A percentile compares a stretch with the other conserved stretches of the same genome.
Evolutionary conservation across 73 alveolate species (phyloP).

Genomic region (Paramecium tetraurelia): DNA sequence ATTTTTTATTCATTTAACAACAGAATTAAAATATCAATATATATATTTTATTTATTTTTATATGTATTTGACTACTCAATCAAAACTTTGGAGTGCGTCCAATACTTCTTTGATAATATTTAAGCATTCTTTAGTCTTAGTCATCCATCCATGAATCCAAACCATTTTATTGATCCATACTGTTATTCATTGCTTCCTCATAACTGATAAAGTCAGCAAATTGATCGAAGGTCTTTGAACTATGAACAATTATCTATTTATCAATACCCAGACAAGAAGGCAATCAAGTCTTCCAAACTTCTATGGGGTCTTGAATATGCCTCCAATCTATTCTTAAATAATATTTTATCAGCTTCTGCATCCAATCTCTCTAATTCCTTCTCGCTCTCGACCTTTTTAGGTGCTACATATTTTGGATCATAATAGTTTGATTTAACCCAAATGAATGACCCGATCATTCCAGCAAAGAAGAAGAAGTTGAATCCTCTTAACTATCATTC

Average conservation of each 20-base stretch:
- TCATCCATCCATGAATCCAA: constrained; percentile 54
- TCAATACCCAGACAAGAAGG: neutral
- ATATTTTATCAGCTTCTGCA: constrained; percentile 39
- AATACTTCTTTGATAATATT: constrained; percentile 48
- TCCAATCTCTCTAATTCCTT: neutral
- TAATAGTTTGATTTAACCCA: constrained; percentile 14
- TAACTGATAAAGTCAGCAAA: constrained; percentile 29
- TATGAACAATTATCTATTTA: neutral
- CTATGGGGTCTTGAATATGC: constrained; percentile 18
- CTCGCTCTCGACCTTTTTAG: neutral
- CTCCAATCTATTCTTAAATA: constrained; percentile 33
- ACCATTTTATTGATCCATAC: constrained; percentile 19
- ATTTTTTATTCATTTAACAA: neutral
- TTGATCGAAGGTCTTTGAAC: constrained; percentile 20
- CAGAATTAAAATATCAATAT: neutral
- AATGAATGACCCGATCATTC: neutral
- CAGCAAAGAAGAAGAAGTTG: constrained; percentile 3
- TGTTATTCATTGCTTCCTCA: constrained; percentile 20
- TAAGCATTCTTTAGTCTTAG: constrained; percentile 48
- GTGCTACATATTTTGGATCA: constrained; percentile 43
- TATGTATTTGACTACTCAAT: neutral
- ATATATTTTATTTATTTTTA: too few relatives aligned
- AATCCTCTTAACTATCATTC: constrained; percentile 32
- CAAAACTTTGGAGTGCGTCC: constrained; percentile 22
- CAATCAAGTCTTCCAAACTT: constrained; percentile 4